Evolutionary conservation across 306 rosid genomes (phyloP), one percentile per base, ranked within the genome.

Genomic region (Vigna unguiculata): DNA sequence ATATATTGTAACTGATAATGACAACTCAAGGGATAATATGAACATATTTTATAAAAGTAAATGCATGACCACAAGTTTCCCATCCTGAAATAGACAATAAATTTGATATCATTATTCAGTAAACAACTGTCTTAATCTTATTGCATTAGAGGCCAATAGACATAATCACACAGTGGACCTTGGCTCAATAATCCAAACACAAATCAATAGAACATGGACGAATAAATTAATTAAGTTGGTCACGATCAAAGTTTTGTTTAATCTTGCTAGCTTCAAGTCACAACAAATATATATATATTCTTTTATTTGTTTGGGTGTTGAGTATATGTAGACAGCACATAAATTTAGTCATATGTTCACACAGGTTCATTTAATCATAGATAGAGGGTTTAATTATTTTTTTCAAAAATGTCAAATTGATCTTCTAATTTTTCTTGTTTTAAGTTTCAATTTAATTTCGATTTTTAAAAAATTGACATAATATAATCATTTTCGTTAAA

Each of bases 71-170:
- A 34, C 47, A 62, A 4, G 16, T 36, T 5, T 4, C 8, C 16
- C 47, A 34, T 62, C 28, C 11, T 40, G 49, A 13, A 17, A 13
- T 24, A 20, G 52, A 38, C 49, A n/a, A 36, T n/a, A 64, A 64
- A 1, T 5, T 38, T 64, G 49, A 36, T 64, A 9, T 6, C 9
- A 40, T 40, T 40, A 64, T 16, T 11, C 21, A 21, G 7, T 41
- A 65, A 65, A 67, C 55, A 67, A 43, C 11, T 22, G 34, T 67
- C 72, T 14, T 45, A 4, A 43, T n/a, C 55, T 67, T 25, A 16
- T n/a, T 1, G 41, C 13, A 9, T 46, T 14, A 24, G 7, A 24
- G 7, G 6, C 15, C 0, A 17, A 46, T 21, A 7, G 22, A 12
- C 13, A 66, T 67, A 17, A 43, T 46, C 55, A 68, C 45, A 48